A percentile compares a stretch with the other conserved stretches of the same genome.
Evolutionary conservation across 202 grass and related monocot genomes (phyloP).

Genomic region (Dendrocalamus latiflorus): DNA sequence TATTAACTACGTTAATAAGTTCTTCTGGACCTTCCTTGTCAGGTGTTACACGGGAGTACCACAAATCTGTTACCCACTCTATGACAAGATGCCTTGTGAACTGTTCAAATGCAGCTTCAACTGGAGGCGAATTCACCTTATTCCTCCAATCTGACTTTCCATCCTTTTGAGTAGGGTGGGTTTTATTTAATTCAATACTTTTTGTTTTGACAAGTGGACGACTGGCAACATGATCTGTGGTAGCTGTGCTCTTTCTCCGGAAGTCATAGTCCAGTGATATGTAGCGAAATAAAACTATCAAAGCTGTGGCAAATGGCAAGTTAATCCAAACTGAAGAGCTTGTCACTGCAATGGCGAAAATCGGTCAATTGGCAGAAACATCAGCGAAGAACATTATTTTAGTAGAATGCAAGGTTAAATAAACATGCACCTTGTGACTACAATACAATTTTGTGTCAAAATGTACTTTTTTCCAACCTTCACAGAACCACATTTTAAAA

Average conservation of each 20-base stretch:
- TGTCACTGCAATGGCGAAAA: slow-evolving; percentile 66
- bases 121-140: slow-evolving; percentile 85
- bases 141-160: slow-evolving; percentile 58
- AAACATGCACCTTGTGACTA: neutral
- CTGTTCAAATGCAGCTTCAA: slow-evolving; percentile 81
- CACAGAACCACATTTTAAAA: neutral
- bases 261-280: slow-evolving; percentile 79
- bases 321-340: slow-evolving; percentile 98
- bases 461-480: neutral
- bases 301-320: slow-evolving; percentile 62
- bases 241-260: slow-evolving; percentile 51
- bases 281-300: slow-evolving; percentile 73
- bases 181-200: slow-evolving; percentile 44
- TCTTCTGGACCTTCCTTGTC: slow-evolving; percentile 85
- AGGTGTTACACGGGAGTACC: slow-evolving; percentile 94
- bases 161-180: slow-evolving; percentile 13
- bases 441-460: neutral
- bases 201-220: slow-evolving; percentile 39
- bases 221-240: slow-evolving; percentile 1
- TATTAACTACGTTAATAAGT: slow-evolving; percentile 61
- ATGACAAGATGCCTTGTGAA: slow-evolving; percentile 78
- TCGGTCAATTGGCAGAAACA: neutral
- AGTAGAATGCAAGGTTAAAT: neutral
- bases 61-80: slow-evolving; percentile 94
- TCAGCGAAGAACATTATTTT: neutral